phyloP scores from a whole-genome alignment of 176 grass and related monocot genomes.

The Carex pumila region DNA sequence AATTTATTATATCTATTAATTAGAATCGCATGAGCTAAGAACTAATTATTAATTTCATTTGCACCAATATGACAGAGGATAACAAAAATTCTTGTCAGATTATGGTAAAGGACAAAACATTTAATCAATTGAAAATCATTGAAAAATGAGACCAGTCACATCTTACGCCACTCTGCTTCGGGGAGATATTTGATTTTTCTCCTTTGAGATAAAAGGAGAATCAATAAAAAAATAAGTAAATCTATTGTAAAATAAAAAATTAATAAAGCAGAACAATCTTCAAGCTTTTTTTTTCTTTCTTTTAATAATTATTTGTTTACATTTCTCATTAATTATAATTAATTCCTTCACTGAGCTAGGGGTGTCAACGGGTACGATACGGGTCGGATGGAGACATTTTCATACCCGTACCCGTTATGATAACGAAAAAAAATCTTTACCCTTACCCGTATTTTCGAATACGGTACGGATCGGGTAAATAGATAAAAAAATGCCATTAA shows the following conservation, averaged over 20 bases:
- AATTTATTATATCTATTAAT: no score
- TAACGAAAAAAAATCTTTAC: no score
- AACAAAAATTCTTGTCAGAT: not conserved
- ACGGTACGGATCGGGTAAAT: no score
- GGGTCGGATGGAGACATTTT: no score
- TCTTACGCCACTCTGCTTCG: not conserved
- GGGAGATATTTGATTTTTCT: not conserved
- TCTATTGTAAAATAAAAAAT: not conserved
- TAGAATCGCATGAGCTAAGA: not conserved
- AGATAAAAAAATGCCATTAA: no score
- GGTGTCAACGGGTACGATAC: no score
- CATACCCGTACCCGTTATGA: no score
- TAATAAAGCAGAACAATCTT: slow-evolving; percentile 1
- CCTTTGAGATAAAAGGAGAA: not conserved
- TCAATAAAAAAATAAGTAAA: not conserved
- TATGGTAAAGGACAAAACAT: not conserved
- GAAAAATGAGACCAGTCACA: not conserved
- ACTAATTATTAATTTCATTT: not conserved
- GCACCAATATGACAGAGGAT: not conserved
- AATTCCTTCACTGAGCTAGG: no score
- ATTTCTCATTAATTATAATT: no score
- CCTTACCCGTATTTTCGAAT: no score
- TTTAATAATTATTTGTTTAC: no score
- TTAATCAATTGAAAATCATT: not conserved
- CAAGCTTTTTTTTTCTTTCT: no score